phyloP scores from a whole-genome alignment of 805 yeast species.

The Lipomyces lipofer region DNA sequence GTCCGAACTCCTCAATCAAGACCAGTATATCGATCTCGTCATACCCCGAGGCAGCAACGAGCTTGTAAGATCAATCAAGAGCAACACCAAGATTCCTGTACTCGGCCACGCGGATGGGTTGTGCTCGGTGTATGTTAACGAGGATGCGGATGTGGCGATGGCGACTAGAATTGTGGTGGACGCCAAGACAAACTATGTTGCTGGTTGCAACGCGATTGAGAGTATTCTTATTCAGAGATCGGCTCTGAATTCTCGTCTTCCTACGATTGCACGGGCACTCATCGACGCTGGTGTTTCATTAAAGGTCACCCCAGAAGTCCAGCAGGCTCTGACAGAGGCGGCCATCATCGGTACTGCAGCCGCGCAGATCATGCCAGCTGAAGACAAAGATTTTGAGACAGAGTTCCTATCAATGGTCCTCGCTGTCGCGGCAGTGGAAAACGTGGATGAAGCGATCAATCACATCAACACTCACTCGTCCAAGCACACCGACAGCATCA shows the following conservation, averaged over 20 bases:
- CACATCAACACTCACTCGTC: conserved; percentile 93
- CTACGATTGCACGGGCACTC: conserved; percentile 44
- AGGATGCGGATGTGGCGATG: conserved; percentile 71
- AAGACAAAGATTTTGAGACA: conserved; percentile 68
- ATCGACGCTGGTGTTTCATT: conserved; percentile 67
- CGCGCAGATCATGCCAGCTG: conserved; percentile 46
- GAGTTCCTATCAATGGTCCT: conserved; percentile 84
- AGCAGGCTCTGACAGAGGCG: conserved; percentile 10
- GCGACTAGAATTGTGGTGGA: conserved; percentile 77
- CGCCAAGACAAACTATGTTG: conserved; percentile 94
- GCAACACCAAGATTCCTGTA: conserved; percentile 90
- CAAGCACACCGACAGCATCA: conserved; percentile 90
- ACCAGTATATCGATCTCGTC: conserved; percentile 87
- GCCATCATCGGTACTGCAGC: conserved; percentile 33
- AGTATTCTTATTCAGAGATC: conserved; percentile 66
- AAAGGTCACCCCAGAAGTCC: conserved; percentile 61
- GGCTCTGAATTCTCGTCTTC: conserved; percentile 41
- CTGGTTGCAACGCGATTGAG: conserved; percentile 98
- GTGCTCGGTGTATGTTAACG: conserved; percentile 83
- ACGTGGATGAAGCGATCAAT: conserved; percentile 68
- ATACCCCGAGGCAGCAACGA: conserved; percentile 98
- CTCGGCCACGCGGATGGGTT: conserved; percentile 99
- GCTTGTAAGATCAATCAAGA: conserved; percentile 81
- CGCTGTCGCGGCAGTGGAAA: conserved; percentile 64
- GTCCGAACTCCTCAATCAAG: conserved; percentile 78